These are phyloP conservation scores for Leccinum broughii DNA, from an alignment of 768 basidiomycete species.

Conservation along the genomic window DNA sequence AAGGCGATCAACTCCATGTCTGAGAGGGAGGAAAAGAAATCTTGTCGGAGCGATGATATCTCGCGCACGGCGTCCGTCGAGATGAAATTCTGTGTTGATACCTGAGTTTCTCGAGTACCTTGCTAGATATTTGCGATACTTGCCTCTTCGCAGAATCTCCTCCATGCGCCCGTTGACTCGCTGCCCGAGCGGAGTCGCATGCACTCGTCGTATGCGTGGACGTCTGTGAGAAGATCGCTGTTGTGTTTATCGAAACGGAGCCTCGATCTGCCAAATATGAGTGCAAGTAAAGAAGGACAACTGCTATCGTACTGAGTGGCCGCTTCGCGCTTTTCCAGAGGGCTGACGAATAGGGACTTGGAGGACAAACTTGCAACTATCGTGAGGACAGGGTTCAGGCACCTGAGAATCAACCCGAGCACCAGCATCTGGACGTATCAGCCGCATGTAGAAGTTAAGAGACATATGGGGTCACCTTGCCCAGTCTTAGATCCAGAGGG, in stretches of 20 bases:
- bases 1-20: constrained; percentile 69
- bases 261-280: constrained; percentile 55
- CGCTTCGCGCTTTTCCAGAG: constrained; percentile 83
- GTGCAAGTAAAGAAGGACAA: background rate
- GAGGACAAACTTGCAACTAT: constrained; percentile 82
- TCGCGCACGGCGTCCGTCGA: constrained; percentile 72
- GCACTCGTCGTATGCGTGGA: constrained; percentile 71
- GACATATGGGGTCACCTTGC: constrained; percentile 53
- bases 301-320: constrained; percentile 55
- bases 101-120: background rate
- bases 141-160: constrained; percentile 73
- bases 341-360: constrained; percentile 82
- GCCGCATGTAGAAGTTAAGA: constrained; percentile 29
- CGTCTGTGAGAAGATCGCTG: constrained; percentile 85
- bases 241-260: constrained; percentile 65
- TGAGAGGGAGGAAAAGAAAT: constrained; percentile 69
- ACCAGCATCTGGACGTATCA: constrained; percentile 81
- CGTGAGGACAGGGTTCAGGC: constrained; percentile 78
- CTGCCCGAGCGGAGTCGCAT: constrained; percentile 49
- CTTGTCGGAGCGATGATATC: constrained; percentile 71
- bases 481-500: constrained; percentile 86
- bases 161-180: constrained; percentile 45
- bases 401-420: constrained; percentile 79
- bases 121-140: too few species aligned
- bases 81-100: constrained; percentile 71